Conservation (phyloP, 2,329 filamentous ascomycete species). For the Aurifilum marmelostoma region DNA sequence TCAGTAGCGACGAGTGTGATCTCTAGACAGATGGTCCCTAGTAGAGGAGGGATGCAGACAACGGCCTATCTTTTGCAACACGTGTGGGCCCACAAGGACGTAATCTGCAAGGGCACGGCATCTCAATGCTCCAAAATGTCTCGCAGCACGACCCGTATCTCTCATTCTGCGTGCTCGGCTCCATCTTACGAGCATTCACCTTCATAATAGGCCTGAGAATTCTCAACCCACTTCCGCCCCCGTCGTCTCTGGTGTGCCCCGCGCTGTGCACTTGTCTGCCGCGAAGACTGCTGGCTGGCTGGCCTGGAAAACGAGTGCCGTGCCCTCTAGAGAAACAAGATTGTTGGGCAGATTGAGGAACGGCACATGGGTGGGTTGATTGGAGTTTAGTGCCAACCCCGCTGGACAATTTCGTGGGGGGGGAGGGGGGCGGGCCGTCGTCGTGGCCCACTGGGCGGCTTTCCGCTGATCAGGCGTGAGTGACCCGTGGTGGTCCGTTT, state of each 20-base stretch:
- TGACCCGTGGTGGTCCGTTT: conserved; percentile 8
- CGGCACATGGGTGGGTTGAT: background rate
- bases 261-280: too few relatives aligned
- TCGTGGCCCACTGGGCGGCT: conserved; percentile 2
- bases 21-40: background rate
- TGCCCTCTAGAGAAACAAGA: background rate
- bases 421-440: conserved; percentile 12
- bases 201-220: background rate
- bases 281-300: background rate
- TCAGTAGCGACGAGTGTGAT: background rate
- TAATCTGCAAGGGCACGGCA: background rate
- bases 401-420: background rate
- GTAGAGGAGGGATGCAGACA: background rate
- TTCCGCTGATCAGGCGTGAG: background rate
- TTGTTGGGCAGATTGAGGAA: background rate
- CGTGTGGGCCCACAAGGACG: background rate
- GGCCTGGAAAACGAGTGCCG: background rate
- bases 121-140: background rate
- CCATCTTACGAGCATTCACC: background rate
- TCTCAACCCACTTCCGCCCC: too few relatives aligned
- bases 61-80: background rate
- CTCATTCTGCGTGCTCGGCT: background rate
- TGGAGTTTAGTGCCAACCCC: background rate
- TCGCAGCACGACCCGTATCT: background rate
- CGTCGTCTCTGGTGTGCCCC: too few relatives aligned